A percentile compares a stretch with the other conserved stretches of the same genome.
Conservation (phyloP, 495 filamentous ascomycete genomes). For the Cladorrhinum samala region DNA sequence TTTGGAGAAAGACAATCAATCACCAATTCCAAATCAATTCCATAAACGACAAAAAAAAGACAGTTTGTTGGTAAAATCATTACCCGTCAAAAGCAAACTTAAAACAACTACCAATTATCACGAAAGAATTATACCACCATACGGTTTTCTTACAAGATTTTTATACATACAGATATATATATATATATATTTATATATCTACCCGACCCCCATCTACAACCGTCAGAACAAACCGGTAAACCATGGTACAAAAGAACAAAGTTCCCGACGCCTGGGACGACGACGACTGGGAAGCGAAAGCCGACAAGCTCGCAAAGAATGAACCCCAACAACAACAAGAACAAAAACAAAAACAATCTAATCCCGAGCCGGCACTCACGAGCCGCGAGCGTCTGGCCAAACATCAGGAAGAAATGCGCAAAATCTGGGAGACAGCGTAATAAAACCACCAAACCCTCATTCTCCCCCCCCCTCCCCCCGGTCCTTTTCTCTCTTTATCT, state of each 20-base stretch:
- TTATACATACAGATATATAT: too few species aligned
- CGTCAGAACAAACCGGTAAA: slow-evolving; percentile 43
- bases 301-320: slow-evolving; percentile 50
- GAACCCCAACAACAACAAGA: slow-evolving; percentile 34
- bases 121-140: too few species aligned
- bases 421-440: slow-evolving; percentile 86
- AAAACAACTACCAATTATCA: too few species aligned
- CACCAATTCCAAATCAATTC: too few species aligned
- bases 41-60: too few species aligned
- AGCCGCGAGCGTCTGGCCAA: slow-evolving; percentile 72
- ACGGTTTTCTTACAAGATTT: too few species aligned
- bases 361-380: slow-evolving; percentile 42
- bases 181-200: too few species aligned
- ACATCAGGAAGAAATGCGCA: slow-evolving; percentile 74
- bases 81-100: too few species aligned
- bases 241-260: too few species aligned
- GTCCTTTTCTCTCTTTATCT: neutral
- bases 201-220: too few species aligned
- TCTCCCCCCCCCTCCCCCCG: slow-evolving; percentile 2
- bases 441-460: neutral
- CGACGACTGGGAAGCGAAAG: slow-evolving; percentile 78
- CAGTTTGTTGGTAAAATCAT: too few species aligned
- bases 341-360: slow-evolving; percentile 28
- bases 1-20: too few species aligned
- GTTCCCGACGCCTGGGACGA: slow-evolving; percentile 82